Conservation (phyloP, 148 eudicot species). For the Diospyros lotus region DNA sequence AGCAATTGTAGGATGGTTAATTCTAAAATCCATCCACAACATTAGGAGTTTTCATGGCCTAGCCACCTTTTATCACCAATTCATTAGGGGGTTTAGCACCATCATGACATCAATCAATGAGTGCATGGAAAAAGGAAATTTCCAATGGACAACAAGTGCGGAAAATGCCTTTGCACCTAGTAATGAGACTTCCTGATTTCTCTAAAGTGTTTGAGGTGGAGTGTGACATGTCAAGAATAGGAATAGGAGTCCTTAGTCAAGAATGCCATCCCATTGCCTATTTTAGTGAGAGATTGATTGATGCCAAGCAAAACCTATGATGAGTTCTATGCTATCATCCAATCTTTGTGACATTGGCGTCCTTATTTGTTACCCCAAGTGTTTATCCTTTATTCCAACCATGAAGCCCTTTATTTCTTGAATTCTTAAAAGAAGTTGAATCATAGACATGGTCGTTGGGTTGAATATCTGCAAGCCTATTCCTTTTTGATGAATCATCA, state of each 20-base stretch:
- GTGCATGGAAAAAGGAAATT: too few relatives aligned
- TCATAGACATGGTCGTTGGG: background rate
- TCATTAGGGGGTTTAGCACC: too few relatives aligned
- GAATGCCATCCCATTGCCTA: background rate
- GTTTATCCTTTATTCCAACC: background rate
- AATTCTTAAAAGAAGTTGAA: background rate
- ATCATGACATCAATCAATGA: too few relatives aligned
- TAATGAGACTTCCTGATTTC: background rate
- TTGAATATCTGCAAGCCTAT: background rate
- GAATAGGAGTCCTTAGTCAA: background rate
- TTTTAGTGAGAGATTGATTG: background rate
- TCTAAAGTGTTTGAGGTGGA: background rate
- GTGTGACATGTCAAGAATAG: background rate
- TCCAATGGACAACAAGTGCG: too few relatives aligned
- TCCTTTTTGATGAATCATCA: background rate
- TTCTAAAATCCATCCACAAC: too few relatives aligned
- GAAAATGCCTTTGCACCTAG: too few relatives aligned
- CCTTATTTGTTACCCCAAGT: background rate
- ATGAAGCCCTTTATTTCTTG: background rate
- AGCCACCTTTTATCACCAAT: too few relatives aligned
- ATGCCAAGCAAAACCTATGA: background rate
- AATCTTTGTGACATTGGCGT: background rate
- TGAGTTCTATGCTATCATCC: background rate
- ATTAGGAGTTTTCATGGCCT: too few relatives aligned
- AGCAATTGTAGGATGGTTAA: too few relatives aligned